A percentile compares a stretch with the other conserved stretches of the same genome.
These are phyloP conservation scores for Leptosphaerulina australis DNA, from an alignment of 2,329 filamentous ascomycete genomes.

Conservation along the genomic window DNA sequence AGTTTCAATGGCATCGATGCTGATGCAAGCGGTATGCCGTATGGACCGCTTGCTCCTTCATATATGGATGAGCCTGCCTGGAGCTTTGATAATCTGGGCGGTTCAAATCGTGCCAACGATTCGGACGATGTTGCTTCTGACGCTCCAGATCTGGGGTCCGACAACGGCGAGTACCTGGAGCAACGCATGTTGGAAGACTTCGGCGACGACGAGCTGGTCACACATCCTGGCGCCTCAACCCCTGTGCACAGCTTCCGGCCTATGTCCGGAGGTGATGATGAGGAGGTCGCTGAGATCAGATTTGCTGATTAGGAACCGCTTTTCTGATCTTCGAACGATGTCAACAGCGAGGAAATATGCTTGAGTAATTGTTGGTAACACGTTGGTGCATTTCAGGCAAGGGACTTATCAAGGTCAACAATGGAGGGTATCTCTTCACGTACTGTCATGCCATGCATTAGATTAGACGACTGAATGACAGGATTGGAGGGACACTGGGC, in stretches of 20 bases:
- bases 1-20: constrained; percentile 19
- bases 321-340: not conserved
- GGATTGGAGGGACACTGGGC: not conserved
- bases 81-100: constrained; percentile 27
- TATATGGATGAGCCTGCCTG: constrained; percentile 25
- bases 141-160: constrained; percentile 28
- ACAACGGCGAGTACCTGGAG: constrained; percentile 20
- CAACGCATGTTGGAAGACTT: constrained; percentile 20
- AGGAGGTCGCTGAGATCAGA: constrained; percentile 31
- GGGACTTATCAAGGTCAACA: not conserved
- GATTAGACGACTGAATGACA: constrained; percentile 13
- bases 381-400: not conserved
- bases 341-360: not conserved
- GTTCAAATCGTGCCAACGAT: constrained; percentile 5
- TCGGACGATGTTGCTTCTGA: constrained; percentile 34
- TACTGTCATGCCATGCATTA: constrained; percentile 15
- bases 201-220: constrained; percentile 31
- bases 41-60: constrained; percentile 15
- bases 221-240: constrained; percentile 27
- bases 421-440: not conserved
- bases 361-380: not conserved
- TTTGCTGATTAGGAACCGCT: constrained; percentile 1
- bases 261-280: constrained; percentile 24
- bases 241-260: constrained; percentile 29
- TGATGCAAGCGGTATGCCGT: constrained; percentile 10